Conservation (phyloP, 2,329 filamentous ascomycete species). For the Onygenales sp. region DNA sequence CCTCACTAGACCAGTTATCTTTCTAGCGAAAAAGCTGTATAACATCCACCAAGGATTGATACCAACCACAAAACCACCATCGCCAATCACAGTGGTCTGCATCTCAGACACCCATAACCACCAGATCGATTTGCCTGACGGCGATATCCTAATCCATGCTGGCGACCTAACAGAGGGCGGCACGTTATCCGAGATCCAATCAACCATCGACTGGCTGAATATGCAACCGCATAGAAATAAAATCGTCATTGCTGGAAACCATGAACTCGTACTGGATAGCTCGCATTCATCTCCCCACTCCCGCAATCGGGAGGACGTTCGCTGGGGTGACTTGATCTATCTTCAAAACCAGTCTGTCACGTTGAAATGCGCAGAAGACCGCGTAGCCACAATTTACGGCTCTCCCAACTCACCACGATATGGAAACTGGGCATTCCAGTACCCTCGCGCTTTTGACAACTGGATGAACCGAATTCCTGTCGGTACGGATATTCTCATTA, state of each 20-base stretch:
- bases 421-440: conserved; percentile 69
- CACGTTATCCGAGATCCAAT: conserved; percentile 58
- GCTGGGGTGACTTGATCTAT: conserved; percentile 60
- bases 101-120: conserved; percentile 24
- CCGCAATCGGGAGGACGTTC: conserved; percentile 38
- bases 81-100: conserved; percentile 14
- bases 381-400: conserved; percentile 61
- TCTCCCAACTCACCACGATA: conserved; percentile 64
- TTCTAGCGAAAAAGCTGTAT: conserved; percentile 12
- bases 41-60: conserved; percentile 8
- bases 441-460: conserved; percentile 49
- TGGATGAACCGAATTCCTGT: conserved; percentile 60
- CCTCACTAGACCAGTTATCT: conserved; percentile 8
- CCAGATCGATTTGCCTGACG: conserved; percentile 14
- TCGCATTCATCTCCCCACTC: conserved; percentile 46
- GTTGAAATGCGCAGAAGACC: conserved; percentile 48
- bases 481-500: conserved; percentile 65
- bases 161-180: conserved; percentile 49
- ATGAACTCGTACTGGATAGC: conserved; percentile 70
- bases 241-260: conserved; percentile 72
- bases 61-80: conserved; percentile 5
- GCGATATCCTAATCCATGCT: conserved; percentile 36
- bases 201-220: conserved; percentile 66
- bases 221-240: conserved; percentile 63
- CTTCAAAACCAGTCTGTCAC: conserved; percentile 56